Evolutionary conservation across 164 flowering plant species (phyloP).

Genomic region (Annona cherimola): DNA sequence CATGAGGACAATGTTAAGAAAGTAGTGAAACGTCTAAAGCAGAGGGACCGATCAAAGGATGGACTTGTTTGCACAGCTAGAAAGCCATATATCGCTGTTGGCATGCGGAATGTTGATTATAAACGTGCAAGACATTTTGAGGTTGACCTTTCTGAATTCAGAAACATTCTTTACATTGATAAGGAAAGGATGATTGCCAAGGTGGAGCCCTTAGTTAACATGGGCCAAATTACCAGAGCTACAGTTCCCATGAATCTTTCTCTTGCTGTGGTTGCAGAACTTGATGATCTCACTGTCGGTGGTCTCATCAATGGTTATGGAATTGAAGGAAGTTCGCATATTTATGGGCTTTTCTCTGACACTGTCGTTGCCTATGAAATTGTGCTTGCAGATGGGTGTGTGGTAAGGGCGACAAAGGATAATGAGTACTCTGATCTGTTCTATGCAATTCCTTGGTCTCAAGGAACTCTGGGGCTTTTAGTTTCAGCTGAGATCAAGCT

Average conservation of each 20-base stretch:
- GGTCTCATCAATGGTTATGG: constrained; percentile 99
- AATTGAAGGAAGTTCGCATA: constrained; percentile 96
- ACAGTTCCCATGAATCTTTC: constrained; percentile 94
- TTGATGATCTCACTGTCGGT: constrained; percentile 98
- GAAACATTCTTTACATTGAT: constrained; percentile 76
- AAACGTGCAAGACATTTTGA: constrained; percentile 96
- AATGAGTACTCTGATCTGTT: constrained; percentile 88
- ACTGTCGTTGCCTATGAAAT: constrained; percentile 97
- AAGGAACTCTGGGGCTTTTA: constrained; percentile 92
- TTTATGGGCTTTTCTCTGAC: constrained; percentile 91
- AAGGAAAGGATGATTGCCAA: constrained; percentile 83
- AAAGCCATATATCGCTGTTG: constrained; percentile 96
- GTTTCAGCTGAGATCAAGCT: constrained; percentile 97
- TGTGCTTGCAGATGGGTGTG: constrained; percentile 73
- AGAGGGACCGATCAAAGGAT: constrained; percentile 84
- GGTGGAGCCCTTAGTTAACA: constrained; percentile 94
- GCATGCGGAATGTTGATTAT: constrained; percentile 98
- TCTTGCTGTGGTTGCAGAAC: constrained; percentile 97
- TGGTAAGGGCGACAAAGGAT: constrained; percentile 92
- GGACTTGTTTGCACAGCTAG: constrained; percentile 99
- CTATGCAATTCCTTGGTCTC: constrained; percentile 98
- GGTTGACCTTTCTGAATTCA: constrained; percentile 86
- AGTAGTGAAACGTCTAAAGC: constrained; percentile 81
- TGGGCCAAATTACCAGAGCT: constrained; percentile 88
- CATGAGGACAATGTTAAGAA: constrained; percentile 95